phyloP scores from a whole-genome alignment of 169 alveolate species.

The Plasmodium cynomolgi region DNA sequence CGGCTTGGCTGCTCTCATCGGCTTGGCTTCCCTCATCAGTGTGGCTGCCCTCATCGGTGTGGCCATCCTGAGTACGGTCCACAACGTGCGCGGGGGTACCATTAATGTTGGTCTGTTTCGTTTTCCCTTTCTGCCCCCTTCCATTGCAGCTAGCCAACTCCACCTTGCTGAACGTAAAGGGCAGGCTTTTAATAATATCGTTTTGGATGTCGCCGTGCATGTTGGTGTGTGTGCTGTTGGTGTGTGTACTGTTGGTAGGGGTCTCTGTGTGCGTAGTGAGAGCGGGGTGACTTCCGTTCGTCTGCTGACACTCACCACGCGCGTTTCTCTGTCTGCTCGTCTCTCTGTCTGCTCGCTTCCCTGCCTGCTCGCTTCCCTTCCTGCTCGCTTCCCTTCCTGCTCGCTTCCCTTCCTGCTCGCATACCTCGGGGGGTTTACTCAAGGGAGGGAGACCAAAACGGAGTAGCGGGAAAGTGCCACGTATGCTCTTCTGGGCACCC shows the following conservation, averaged over 20 bases:
- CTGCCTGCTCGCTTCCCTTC: too few relatives aligned
- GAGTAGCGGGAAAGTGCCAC: neutral
- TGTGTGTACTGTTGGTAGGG: neutral
- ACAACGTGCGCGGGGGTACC: neutral
- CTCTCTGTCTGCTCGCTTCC: too few relatives aligned
- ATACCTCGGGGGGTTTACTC: neutral
- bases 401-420: too few relatives aligned
- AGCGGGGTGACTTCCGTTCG: neutral
- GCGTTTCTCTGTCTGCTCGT: neutral
- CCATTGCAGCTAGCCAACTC: neutral
- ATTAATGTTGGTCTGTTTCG: neutral
- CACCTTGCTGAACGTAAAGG: slow-evolving; percentile 36
- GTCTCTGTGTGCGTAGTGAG: neutral
- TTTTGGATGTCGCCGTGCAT: slow-evolving; percentile 45
- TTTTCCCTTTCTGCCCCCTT: neutral
- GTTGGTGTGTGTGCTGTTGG: neutral
- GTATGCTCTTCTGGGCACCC: neutral
- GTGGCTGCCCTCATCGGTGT: neutral
- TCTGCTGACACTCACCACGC: neutral
- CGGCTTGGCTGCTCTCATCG: neutral
- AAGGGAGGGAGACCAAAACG: neutral
- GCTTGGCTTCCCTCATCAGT: neutral
- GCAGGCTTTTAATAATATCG: slow-evolving; percentile 41
- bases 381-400: too few relatives aligned
- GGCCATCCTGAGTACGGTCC: neutral